Base-by-base conservation (phyloP, 805 yeast genomes). In the Spathaspora arborariae region DNA sequence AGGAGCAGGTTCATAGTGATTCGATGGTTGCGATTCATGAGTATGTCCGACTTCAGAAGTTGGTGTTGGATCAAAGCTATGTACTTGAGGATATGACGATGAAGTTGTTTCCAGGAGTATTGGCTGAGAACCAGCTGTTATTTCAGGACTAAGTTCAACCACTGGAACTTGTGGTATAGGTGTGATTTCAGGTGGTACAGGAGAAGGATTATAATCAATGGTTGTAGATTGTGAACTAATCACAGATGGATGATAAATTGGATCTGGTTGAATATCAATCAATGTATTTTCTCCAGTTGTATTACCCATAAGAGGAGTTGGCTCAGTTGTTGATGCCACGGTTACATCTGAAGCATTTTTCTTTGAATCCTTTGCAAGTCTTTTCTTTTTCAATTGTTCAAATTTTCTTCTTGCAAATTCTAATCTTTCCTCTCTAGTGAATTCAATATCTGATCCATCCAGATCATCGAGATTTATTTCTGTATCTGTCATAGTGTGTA, bases 381-480 rank as follows among this genome's bases (percentile, higher is more conserved):
- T 70, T 52, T 71, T 73, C 64, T 72, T 73, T 64, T 80, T 85
- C 71, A 85, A 66, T 56, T 84, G 88, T 49, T 85, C 90, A 53
- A 73, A 80, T 74, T 82, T 78, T 67, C 82, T 84, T 56, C 85
- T 77, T 4, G 92, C 94, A 2, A 84, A 85, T 52, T 84, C 89
- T 42, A 87, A 70, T 60, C 82, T 79, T 58, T 81, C 86, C 42
- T 78, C 81, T 51, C 81, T 76, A 42, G 64, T 64, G 37, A 68
- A 68, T 51, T 63, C 69, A 30, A 30, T 30, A 13, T 30, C 35
- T 6, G 15, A 13, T 22, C 48, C 45, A 30, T 49, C 49, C 20
- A 39, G 34, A n/a, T 24, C 37, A 26, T 30, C 20, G 10, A 30
- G 35, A 7, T 30, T 30, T 13, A n/a, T 6, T 30, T 30, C 18